Evolutionary conservation across 805 yeast genomes (phyloP), one percentile per base, ranked within the genome.

Genomic region (Saccharomycopsis guyanensis): DNA sequence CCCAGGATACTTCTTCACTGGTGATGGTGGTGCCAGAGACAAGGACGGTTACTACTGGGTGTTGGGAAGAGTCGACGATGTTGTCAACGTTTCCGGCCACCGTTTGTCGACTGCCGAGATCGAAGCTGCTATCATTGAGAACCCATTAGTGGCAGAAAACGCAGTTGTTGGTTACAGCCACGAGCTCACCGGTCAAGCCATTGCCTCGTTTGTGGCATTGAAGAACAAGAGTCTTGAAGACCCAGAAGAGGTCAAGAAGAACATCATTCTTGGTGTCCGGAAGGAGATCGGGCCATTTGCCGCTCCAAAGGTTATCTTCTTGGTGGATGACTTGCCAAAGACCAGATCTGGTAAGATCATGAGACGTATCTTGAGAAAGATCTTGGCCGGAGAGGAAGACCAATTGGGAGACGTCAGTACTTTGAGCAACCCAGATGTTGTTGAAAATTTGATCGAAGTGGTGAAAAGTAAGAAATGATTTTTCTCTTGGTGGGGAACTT

Each of bases 11-110:
- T 85, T 83, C 68, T 85, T 85, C 69, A 80, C 93, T 1, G 95
- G 95, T 58, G 95, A 85, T 66, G 94, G 94, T 66, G 93, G 91
- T 23, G 91, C 88, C 16, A 75, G 89, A 60, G 94, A 85, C 61
- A 70, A 75, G 55, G 91, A 84, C 60, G 94, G 94, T 4, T 85
- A 76, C 69, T 81, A 78, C 67, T 85, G 93, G 89, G 83, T 85
- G 54, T 65, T 83, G 58, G 94, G 94, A 47, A 74, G 94, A 68
- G 93, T 85, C 51, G 94, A 85, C 63, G 94, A 85, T 62, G 94
- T 85, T 50, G 94, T 85, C 43, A 85, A 85, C 60, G 93, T 85
- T 36, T 79, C 87, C 31, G 94, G 94, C 47, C 94, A 85, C 68
- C 72, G 94, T 62, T 70, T 85, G 57, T 83, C 93, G n/a, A 85